Conservation (phyloP, 805 yeast genomes). For the Wickerhamomyces mucosus region DNA sequence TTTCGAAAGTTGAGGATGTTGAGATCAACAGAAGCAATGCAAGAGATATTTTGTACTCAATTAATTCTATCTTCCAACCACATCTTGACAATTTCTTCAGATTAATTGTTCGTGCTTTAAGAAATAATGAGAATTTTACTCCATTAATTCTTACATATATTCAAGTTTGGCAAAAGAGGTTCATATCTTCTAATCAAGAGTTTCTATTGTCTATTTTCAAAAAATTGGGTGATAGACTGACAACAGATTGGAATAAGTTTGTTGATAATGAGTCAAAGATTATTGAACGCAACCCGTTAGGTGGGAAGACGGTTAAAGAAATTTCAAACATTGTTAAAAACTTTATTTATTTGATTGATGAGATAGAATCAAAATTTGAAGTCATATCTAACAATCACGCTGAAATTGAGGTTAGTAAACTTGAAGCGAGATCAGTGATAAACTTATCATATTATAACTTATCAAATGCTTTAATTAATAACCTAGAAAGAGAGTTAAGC, state of each 20-base stretch:
- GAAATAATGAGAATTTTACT: conserved; percentile 29
- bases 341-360: conserved; percentile 36
- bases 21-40: conserved; percentile 40
- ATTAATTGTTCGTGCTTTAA: conserved; percentile 24
- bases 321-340: conserved; percentile 36
- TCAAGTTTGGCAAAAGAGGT: conserved; percentile 27
- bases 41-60: conserved; percentile 33
- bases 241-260: conserved; percentile 48
- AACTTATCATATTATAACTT: conserved; percentile 22
- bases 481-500: conserved; percentile 15
- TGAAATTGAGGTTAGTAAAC: not conserved
- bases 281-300: conserved; percentile 29
- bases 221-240: conserved; percentile 42
- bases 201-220: conserved; percentile 42
- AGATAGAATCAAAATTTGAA: conserved; percentile 23
- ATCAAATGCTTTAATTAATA: conserved; percentile 21
- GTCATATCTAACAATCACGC: conserved; percentile 9
- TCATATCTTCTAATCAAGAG: conserved; percentile 53
- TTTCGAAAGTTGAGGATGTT: conserved; percentile 24
- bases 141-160: conserved; percentile 34
- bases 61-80: conserved; percentile 37
- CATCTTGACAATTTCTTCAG: conserved; percentile 21
- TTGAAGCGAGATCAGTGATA: conserved; percentile 19
- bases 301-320: conserved; percentile 28
- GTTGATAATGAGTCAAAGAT: conserved; percentile 41